Evolutionary conservation across 805 yeast genomes (phyloP), one percentile per base, ranked within the genome.

Genomic region (Hanseniaspora jakobsenii): DNA sequence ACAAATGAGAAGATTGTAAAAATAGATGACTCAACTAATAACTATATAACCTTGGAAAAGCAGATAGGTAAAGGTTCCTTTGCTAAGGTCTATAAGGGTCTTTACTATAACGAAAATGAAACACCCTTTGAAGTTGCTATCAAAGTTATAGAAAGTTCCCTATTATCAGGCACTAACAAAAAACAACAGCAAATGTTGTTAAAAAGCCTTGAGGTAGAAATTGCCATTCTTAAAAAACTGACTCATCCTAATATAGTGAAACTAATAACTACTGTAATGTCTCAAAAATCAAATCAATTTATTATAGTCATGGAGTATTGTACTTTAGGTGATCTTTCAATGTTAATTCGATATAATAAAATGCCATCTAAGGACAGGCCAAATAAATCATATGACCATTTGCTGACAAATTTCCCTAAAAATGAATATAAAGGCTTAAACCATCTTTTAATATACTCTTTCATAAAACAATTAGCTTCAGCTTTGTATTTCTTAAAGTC

Each of bases 291-390:
- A 8, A 60, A 76, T 9, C 84, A 87, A 60, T 84, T 86, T 65
- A 89, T 85, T 58, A 66, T 91, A 50, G 78, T 89, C 14, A 91
- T 91, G 96, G 97, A 91, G 61, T 91, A 85, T 65, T 91, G 98
- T 60, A 78, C 96, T 1, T 66, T 91, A 58, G 98, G 98, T 12
- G 98, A 91, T 63, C 69, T 91, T 50, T 82, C 94, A 0, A 83
- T 78, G 55, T 80, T 91, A 53, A 87, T 91, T 46, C 74, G 82
- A 55, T 78, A 76, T 57, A 71, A 87, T 55, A 73, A 73, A 52
- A 85, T 81, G 9, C 10, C 27, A 7, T 24, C 10, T 7, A 10
- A 24, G 6, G 27, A 24, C 10, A 6, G 10, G 10, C 58, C 66
- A 86, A 38, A 72, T 75, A 29, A 70, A 72, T 51, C 74, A 36